These are phyloP conservation scores for Penicillium diatomitis DNA, from an alignment of 495 filamentous ascomycete species.

Conservation along the genomic window DNA sequence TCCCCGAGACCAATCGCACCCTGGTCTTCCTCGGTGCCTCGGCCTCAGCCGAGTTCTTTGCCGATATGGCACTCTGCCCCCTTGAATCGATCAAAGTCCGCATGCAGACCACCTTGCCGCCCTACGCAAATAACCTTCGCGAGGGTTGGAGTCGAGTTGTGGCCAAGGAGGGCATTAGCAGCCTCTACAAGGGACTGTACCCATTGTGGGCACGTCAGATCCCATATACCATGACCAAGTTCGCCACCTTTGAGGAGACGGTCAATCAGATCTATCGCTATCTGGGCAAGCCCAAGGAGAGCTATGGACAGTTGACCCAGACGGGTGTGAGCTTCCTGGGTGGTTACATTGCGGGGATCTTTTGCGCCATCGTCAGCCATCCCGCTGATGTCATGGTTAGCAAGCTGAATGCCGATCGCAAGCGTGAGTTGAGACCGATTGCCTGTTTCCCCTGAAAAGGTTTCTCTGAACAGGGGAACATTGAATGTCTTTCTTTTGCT, in stretches of 20 bases:
- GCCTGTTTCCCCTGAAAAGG: not conserved
- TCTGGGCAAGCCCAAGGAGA: conserved; percentile 57
- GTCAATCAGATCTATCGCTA: conserved; percentile 53
- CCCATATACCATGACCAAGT: conserved; percentile 70
- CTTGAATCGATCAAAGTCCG: conserved; percentile 64
- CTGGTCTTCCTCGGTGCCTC: conserved; percentile 55
- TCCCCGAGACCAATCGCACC: conserved; percentile 53
- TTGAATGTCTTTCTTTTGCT: not conserved
- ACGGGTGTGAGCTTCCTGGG: conserved; percentile 61
- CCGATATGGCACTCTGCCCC: conserved; percentile 59
- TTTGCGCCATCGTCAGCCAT: conserved; percentile 56
- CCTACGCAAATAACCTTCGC: conserved; percentile 50
- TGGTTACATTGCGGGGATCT: conserved; percentile 64
- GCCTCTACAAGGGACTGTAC: conserved; percentile 60
- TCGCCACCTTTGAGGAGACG: conserved; percentile 64
- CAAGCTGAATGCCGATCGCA: conserved; percentile 57
- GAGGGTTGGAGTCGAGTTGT: conserved; percentile 56
- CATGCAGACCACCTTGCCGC: conserved; percentile 64
- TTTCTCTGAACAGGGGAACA: not conserved
- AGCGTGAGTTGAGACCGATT: conserved; percentile 33
- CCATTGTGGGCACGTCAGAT: conserved; percentile 66
- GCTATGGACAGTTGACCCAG: conserved; percentile 52
- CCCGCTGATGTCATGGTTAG: conserved; percentile 67
- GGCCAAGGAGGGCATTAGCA: conserved; percentile 47
- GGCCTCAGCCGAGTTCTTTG: conserved; percentile 60